Conservation (phyloP, 2,329 filamentous ascomycete species). For the Pseudocercospora fuligena region DNA sequence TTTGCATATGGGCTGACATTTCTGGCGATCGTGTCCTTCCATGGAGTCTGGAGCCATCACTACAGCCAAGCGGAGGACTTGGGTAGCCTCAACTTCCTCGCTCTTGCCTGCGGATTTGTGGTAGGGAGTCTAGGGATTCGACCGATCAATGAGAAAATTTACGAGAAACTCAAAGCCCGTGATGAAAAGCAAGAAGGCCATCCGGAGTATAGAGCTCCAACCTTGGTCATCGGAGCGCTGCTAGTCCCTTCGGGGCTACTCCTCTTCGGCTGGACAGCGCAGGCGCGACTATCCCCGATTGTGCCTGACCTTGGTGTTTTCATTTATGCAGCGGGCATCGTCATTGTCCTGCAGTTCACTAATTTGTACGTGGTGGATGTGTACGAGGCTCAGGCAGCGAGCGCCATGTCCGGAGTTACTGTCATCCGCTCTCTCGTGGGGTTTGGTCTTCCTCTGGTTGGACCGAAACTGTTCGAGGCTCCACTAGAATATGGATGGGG, state of each 20-base stretch:
- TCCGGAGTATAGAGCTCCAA: not conserved
- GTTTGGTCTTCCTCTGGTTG: slow-evolving; percentile 62
- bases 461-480: slow-evolving; percentile 61
- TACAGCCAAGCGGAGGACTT: slow-evolving; percentile 36
- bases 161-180: slow-evolving; percentile 36
- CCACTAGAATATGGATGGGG: slow-evolving; percentile 64
- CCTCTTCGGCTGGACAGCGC: slow-evolving; percentile 57
- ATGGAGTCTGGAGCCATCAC: slow-evolving; percentile 24
- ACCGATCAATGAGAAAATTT: slow-evolving; percentile 35
- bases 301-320: slow-evolving; percentile 62
- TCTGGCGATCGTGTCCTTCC: slow-evolving; percentile 42
- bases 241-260: slow-evolving; percentile 51
- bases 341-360: slow-evolving; percentile 59
- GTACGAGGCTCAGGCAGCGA: slow-evolving; percentile 64
- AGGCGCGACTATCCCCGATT: slow-evolving; percentile 58
- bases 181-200: not conserved
- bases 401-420: slow-evolving; percentile 67
- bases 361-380: slow-evolving; percentile 69
- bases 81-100: slow-evolving; percentile 39
- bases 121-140: slow-evolving; percentile 44
- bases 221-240: slow-evolving; percentile 49
- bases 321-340: slow-evolving; percentile 57
- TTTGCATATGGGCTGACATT: slow-evolving; percentile 42
- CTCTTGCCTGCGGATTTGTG: slow-evolving; percentile 30
- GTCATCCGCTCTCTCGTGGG: slow-evolving; percentile 62